Conservation (phyloP, 345 rosid species). For the Citrus reticulata region DNA sequence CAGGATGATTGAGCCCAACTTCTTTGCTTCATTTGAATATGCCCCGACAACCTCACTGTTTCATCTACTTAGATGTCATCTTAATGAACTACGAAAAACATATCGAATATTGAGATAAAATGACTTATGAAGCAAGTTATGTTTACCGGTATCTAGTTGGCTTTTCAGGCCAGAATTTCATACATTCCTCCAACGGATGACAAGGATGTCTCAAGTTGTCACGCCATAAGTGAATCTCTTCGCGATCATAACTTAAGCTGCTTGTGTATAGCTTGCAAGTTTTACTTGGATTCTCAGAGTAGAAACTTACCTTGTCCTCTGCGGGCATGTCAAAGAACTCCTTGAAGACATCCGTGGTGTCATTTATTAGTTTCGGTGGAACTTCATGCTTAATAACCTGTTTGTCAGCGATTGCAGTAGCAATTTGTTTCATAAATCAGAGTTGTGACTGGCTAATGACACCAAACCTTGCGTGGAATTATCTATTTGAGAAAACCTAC, state of each 20-base stretch:
- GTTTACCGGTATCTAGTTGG: slow-evolving; percentile 1
- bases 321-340: slow-evolving; percentile 18
- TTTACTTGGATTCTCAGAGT: background rate
- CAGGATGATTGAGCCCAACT: slow-evolving; percentile 27
- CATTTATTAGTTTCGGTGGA: slow-evolving; percentile 1
- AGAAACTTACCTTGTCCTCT: slow-evolving; percentile 14
- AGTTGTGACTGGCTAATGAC: no score
- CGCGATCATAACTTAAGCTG: background rate
- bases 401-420: background rate
- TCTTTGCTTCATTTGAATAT: slow-evolving; percentile 26
- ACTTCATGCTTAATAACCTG: slow-evolving; percentile 21
- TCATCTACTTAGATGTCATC: background rate
- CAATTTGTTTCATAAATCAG: background rate
- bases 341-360: slow-evolving; percentile 7
- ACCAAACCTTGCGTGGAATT: no score
- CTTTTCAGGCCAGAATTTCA: slow-evolving; percentile 20
- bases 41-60: slow-evolving; percentile 23
- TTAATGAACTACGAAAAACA: background rate
- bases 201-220: slow-evolving; percentile 18
- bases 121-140: background rate
- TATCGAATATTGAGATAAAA: background rate
- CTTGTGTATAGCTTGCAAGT: slow-evolving; percentile 18
- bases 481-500: background rate
- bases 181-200: slow-evolving; percentile 13
- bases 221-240: slow-evolving; percentile 15